Percentiles rank a stretch among this genome's conserved stretches.
Conservation (phyloP, 2,329 filamentous ascomycete species). For the Biscogniauxia sp. region DNA sequence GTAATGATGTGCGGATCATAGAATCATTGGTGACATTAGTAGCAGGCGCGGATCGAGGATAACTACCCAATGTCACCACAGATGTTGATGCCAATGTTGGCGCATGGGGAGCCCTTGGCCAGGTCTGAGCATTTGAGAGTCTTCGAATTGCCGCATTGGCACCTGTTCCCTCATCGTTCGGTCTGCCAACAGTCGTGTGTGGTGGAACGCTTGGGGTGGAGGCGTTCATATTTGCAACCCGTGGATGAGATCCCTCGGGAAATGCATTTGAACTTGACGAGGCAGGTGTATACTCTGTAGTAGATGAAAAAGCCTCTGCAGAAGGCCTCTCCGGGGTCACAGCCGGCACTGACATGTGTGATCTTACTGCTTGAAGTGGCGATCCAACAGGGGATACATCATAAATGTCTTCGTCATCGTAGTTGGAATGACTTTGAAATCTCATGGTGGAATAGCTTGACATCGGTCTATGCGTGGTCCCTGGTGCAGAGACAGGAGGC, state of each 20-base stretch:
- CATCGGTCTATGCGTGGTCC: constrained; percentile 10
- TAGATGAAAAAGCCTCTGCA: constrained; percentile 21
- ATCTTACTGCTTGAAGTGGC: constrained; percentile 20
- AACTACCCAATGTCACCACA: constrained; percentile 26
- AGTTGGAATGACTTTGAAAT: constrained; percentile 2
- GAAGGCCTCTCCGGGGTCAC: constrained; percentile 20
- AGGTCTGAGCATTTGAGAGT: constrained; percentile 42
- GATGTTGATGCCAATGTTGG: constrained; percentile 19
- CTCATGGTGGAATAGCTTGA: constrained; percentile 14
- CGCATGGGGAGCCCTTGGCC: constrained; percentile 41
- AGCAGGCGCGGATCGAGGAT: constrained; percentile 43
- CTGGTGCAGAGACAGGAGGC: constrained; percentile 5
- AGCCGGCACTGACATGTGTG: constrained; percentile 29
- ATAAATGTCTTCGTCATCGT: constrained; percentile 28
- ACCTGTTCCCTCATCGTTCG: constrained; percentile 6
- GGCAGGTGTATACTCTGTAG: constrained; percentile 23
- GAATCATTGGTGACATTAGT: constrained; percentile 32
- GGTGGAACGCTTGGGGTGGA: constrained; percentile 19
- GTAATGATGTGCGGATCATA: constrained; percentile 35
- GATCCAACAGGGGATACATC: constrained; percentile 28
- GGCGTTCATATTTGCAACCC: constrained; percentile 11
- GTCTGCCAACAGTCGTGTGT: constrained; percentile 5
- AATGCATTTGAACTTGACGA: constrained; percentile 21
- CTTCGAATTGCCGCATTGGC: constrained; percentile 20
- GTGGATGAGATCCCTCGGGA: constrained; percentile 14